These are phyloP conservation scores for Mortierella antarctica DNA, from an alignment of 192 early-diverging fungal species.

Conservation along the genomic window DNA sequence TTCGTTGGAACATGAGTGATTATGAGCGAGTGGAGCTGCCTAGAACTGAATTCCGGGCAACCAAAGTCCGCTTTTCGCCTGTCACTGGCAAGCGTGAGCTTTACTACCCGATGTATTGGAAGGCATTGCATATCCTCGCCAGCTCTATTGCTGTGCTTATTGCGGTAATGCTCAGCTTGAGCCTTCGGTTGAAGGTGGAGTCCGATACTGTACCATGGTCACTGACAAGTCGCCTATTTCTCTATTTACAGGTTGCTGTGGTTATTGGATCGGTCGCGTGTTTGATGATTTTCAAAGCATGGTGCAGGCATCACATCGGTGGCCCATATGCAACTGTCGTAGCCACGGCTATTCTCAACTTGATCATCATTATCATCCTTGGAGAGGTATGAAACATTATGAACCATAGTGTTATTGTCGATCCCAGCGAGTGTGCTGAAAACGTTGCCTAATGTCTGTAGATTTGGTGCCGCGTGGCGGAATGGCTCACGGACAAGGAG, in stretches of 20 bases:
- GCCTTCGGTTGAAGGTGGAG: neutral
- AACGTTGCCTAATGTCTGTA: neutral
- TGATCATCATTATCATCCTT: constrained; percentile 61
- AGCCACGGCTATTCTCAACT: constrained; percentile 52
- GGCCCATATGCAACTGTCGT: constrained; percentile 35
- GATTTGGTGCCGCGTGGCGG: constrained; percentile 41
- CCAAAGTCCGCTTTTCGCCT: constrained; percentile 50
- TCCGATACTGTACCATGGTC: neutral
- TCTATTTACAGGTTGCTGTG: constrained; percentile 22
- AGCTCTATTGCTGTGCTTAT: constrained; percentile 22
- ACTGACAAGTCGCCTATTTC: neutral
- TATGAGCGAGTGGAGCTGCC: constrained; percentile 56
- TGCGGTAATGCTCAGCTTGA: constrained; percentile 14
- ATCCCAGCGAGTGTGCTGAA: constrained; percentile 5
- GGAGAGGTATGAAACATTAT: constrained; percentile 51
- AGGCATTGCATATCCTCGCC: constrained; percentile 19
- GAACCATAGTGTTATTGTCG: constrained; percentile 6
- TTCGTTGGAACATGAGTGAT: constrained; percentile 62
- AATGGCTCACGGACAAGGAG: constrained; percentile 55
- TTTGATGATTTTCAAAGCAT: constrained; percentile 50
- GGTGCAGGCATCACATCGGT: constrained; percentile 31
- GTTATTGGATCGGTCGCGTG: constrained; percentile 52
- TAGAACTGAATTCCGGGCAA: constrained; percentile 65
- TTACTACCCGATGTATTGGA: constrained; percentile 46
- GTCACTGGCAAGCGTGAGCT: constrained; percentile 57